Conservation (phyloP, 2,329 filamentous ascomycete species). For the Ambrosiella beaveri region DNA sequence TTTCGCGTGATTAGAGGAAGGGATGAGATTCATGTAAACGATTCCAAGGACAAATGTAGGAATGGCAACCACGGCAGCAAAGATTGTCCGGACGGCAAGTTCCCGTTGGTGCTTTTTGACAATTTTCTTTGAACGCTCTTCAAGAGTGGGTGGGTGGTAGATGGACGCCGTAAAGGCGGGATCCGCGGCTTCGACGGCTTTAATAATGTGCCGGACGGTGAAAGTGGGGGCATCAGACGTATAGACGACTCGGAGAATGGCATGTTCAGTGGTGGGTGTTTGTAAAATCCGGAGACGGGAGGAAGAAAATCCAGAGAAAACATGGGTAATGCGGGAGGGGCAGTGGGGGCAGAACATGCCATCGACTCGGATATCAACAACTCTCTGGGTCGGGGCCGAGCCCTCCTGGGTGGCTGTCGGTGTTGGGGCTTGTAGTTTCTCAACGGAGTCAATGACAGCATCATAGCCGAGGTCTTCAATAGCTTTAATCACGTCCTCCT, state of each 20-base stretch:
- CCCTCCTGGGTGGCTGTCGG: conserved; percentile 17
- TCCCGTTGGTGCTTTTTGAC: conserved; percentile 51
- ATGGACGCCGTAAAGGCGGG: conserved; percentile 49
- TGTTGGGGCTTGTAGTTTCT: conserved; percentile 22
- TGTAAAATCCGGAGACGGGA: conserved; percentile 34
- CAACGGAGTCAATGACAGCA: conserved; percentile 36
- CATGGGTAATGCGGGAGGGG: conserved; percentile 38
- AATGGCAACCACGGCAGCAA: conserved; percentile 53
- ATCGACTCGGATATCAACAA: conserved; percentile 47
- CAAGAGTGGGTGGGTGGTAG: conserved; percentile 65
- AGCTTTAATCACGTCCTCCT: conserved; percentile 24
- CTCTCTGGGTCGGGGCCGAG: conserved; percentile 25
- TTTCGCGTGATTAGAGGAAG: conserved; percentile 37
- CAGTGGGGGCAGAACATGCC: conserved; percentile 65
- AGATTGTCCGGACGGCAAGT: conserved; percentile 50
- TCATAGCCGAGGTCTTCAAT: conserved; percentile 52
- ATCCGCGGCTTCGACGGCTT: conserved; percentile 48
- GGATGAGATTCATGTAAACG: conserved; percentile 73
- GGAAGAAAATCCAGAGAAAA: conserved; percentile 32
- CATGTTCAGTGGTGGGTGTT: conserved; percentile 39
- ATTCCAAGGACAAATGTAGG: conserved; percentile 79
- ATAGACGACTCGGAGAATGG: conserved; percentile 56
- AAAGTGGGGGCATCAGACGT: conserved; percentile 47
- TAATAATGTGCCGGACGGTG: conserved; percentile 59
- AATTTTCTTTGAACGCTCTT: conserved; percentile 62